Percentiles rank a stretch among this genome's conserved stretches.
Evolutionary conservation across 495 filamentous ascomycete genomes (phyloP).

Genomic region (Pyrenopolyporus hunteri): DNA sequence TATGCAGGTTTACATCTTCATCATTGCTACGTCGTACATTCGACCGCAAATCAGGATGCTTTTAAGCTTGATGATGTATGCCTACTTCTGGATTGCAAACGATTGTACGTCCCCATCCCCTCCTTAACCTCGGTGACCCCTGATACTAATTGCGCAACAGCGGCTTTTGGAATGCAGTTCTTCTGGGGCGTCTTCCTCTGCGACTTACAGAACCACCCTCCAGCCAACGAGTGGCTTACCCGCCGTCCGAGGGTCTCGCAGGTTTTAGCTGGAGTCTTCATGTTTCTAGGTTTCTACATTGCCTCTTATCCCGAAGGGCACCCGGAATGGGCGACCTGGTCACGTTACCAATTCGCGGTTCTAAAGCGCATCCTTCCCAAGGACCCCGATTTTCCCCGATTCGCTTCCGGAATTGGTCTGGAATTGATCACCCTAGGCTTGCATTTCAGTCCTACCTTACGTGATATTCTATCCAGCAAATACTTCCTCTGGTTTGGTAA

Average conservation of each 20-base stretch:
- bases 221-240: conserved; percentile 58
- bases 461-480: conserved; percentile 60
- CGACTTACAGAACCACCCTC: conserved; percentile 62
- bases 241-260: conserved; percentile 54
- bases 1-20: conserved; percentile 65
- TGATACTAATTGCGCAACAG: conserved; percentile 35
- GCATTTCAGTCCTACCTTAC: conserved; percentile 62
- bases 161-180: conserved; percentile 65
- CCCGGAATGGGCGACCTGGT: conserved; percentile 65
- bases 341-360: conserved; percentile 52
- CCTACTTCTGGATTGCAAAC: conserved; percentile 59
- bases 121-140: neutral
- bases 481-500: conserved; percentile 70
- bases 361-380: conserved; percentile 61
- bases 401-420: conserved; percentile 61
- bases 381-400: conserved; percentile 60
- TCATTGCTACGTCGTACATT: conserved; percentile 62
- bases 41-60: conserved; percentile 63
- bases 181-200: conserved; percentile 69
- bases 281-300: conserved; percentile 59
- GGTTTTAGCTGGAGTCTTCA: conserved; percentile 52
- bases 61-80: conserved; percentile 55
- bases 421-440: conserved; percentile 59
- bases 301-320: conserved; percentile 66
- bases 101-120: conserved; percentile 48